Evolutionary conservation across 257 asterid species (phyloP), one percentile per base, ranked within the genome.

Genomic region (Agastache rugosa): DNA sequence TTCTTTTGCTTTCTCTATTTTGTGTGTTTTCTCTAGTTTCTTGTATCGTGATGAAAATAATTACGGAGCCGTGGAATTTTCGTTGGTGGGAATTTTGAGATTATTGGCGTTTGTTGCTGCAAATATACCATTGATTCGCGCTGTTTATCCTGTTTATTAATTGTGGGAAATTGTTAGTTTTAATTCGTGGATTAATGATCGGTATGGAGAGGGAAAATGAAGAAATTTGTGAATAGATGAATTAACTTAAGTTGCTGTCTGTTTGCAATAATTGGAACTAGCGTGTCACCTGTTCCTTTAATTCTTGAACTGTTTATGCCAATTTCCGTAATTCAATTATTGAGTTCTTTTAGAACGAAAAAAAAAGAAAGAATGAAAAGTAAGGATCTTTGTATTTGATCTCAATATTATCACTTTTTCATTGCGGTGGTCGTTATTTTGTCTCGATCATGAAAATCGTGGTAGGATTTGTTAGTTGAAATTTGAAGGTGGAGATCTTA

Each of bases 181-280:
- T 42, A 11, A 23, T 51, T 56, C 37, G 41, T 9, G 6, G 15
- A 34, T 17, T 23, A 20, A 8, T 50, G 6, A 4, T 55, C 29
- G 29, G 11, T 20, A 29, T 34, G 61, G 31, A 45, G 25, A 60
- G 29, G 42, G 17, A 15, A 70, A 62, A 61, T 77, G 51, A 23
- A 15, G 31, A 63, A 27, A 23, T 51, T 74, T 7, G 25, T 63
- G 62, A 29, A 41, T 27, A 16, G n/a, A 37, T 54, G 35, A 55
- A 29, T 48, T 14, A 15, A 29, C 66, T 16, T 20, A 39, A 8
- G 34, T 44, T 68, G n/a, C 25, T 45, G 41, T 59, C 47, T 66
- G 11, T 69, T 62, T 61, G 39, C 48, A 58, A 42, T 75, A 66
- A 37, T 75, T 75, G 61, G 11, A 48, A 75, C 60, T 54, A 22